Percentiles rank a stretch among this genome's conserved stretches.
Conservation (phyloP, 768 basidiomycete genomes). For the Suillus brevipes region DNA sequence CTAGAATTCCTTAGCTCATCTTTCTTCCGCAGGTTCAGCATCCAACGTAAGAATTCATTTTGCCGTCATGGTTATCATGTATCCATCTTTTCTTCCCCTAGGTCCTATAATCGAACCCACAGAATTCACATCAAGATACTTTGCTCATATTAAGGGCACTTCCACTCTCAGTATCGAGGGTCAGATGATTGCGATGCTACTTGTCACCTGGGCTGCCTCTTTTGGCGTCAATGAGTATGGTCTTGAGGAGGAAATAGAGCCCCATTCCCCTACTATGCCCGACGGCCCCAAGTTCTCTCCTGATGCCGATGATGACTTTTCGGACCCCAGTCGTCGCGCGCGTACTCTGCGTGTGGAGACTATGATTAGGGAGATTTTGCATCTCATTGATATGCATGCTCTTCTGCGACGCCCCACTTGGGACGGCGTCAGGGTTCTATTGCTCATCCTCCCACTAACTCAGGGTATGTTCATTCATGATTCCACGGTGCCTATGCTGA, state of each 20-base stretch:
- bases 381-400: constrained; percentile 77
- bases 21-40: constrained; percentile 82
- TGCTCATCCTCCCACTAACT: constrained; percentile 80
- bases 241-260: constrained; percentile 39
- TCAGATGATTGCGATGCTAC: constrained; percentile 71
- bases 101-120: constrained; percentile 83
- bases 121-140: constrained; percentile 76
- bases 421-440: constrained; percentile 81
- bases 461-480: constrained; percentile 52
- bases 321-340: constrained; percentile 39
- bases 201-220: constrained; percentile 88
- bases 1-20: constrained; percentile 80
- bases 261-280: constrained; percentile 8
- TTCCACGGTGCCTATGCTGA: background rate
- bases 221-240: constrained; percentile 87
- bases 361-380: constrained; percentile 76
- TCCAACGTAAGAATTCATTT: constrained; percentile 65
- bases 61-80: constrained; percentile 9
- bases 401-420: constrained; percentile 79
- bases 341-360: constrained; percentile 58
- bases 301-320: constrained; percentile 30
- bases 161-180: constrained; percentile 70
- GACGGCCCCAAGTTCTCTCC: constrained; percentile 11
- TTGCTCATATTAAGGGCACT: constrained; percentile 61
- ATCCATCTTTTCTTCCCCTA: constrained; percentile 33